Base-by-base conservation (phyloP, 768 basidiomycete species). In the Agaricus blazei region DNA sequence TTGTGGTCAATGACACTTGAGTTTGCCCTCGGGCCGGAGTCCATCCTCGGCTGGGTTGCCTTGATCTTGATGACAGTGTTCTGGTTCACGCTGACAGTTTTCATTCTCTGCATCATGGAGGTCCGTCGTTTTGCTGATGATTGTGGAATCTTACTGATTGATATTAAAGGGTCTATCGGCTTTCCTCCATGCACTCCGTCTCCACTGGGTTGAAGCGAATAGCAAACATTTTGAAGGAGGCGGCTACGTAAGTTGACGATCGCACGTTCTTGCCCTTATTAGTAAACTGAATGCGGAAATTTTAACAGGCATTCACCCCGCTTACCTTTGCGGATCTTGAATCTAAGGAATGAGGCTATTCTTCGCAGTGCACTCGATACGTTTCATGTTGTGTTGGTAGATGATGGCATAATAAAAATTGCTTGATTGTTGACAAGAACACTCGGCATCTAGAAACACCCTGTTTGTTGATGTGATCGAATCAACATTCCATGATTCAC, bases 121-220 rank as follows among this genome's bases (percentile, higher is more conserved):
- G 92, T 93, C 64, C 55, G 87, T 76, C 38, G 54, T 11, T 19
- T 14, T 19, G 37, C 14, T 44, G 14, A 48, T 38, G 27, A 36
- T 40, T 36, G 42, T 12, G 5, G 28, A 34, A 34, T 34, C 34
- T 34, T 26, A 26, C 60, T 47, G 40, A 41, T 54, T 62, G 36
- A 60, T 56, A 58, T 57, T 58, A 48, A 63, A 94, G 90, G 94
- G 96, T 62, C 77, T 98, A 34, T 93, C 90, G 64, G 96, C 96
- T 37, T 98, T 98, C 76, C 71, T 98, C 69, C 96, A 98, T 70
- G 96, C 96, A 6, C 81, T 98, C 59, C 86, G 96, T 65, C 79
- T 98, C 62, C 96, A 98, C 71, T 98, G 96, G 93, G 96, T 98
- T 57, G 95, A 98, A 72, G 92, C 88, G 51, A 97, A 96, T 75